Evolutionary conservation across 2,329 filamentous ascomycete species (phyloP), one percentile per base, ranked within the genome.

Genomic region (Penicillium sclerotiorum): DNA sequence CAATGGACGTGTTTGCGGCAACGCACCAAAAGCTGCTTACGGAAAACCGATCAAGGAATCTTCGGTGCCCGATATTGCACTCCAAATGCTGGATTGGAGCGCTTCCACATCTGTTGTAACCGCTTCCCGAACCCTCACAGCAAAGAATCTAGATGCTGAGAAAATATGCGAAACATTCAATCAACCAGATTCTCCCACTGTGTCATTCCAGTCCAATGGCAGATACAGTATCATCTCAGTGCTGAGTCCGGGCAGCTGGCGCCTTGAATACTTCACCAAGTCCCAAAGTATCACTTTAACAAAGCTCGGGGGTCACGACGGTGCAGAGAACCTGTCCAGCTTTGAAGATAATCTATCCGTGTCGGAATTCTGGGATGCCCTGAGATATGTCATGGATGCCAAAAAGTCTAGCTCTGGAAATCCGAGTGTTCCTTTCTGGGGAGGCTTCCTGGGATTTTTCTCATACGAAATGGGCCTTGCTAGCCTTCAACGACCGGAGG

Each of bases 391-490:
- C 46, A 66, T 77, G 61, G 64, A 71, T 15, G 63, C 63, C 58
- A 73, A 70, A 42, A 71, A 63, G 45, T 64, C 75, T 8, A 53
- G 57, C 15, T 59, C 58, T 17, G 72, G 72, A 1, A 63, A 67
- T 53, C 32, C 43, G 3, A 54, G 70, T 1, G 62, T 74, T 17
- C 76, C 88, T 0, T 96, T 95, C 65, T 84, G 89, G 70, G 91
- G 90, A 44, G 91, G 91, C 0, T 85, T 95, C 51, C 83, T 95
- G 73, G 91, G 91, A 0, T 95, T 87, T 61, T 80, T 90, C 43
- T 90, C 89, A 0, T 95, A 96, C 53, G 91, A 96, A 68, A 83
- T 91, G 65, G 89, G 90, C 0, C 74, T 95, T 1, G 75, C 68
- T 6, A 63, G 68, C 40, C 56, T 83, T 79, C 15, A 84, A 85